Evolutionary conservation across 805 yeast species (phyloP).

Genomic region (Torulaspora delbrueckii): DNA sequence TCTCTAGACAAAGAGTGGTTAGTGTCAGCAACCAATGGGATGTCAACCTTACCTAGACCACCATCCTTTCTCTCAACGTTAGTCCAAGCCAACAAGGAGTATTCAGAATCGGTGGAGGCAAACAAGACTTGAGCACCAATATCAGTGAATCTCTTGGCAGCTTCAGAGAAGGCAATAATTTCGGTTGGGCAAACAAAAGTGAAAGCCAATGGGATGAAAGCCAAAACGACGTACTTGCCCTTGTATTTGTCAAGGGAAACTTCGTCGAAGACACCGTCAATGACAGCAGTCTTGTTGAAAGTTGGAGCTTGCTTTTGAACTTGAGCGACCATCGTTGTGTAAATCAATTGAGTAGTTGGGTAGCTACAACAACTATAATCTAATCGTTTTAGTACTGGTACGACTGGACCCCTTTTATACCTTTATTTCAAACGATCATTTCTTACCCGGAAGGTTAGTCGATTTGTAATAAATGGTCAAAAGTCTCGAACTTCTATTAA

Average conservation of each 20-base stretch:
- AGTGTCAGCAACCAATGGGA: slow-evolving; percentile 94
- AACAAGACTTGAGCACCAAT: slow-evolving; percentile 85
- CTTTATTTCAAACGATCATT: slow-evolving; percentile 3
- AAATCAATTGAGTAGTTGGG: slow-evolving; percentile 1
- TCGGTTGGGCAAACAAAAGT: slow-evolving; percentile 99
- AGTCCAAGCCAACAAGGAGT: slow-evolving; percentile 97
- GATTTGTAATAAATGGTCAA: slow-evolving; percentile 6
- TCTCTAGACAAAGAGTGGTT: slow-evolving; percentile 92
- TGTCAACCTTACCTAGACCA: slow-evolving; percentile 93
- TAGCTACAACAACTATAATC: neutral
- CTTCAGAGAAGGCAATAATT: slow-evolving; percentile 97
- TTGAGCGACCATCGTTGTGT: slow-evolving; percentile 69
- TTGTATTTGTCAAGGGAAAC: slow-evolving; percentile 89
- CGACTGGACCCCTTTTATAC: slow-evolving; percentile 11
- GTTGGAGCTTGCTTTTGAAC: slow-evolving; percentile 96
- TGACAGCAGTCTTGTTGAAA: slow-evolving; percentile 95
- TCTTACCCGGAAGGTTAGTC: slow-evolving; percentile 8
- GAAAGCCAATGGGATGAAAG: slow-evolving; percentile 98
- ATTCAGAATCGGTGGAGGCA: slow-evolving; percentile 98
- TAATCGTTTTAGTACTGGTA: neutral
- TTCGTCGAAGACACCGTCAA: slow-evolving; percentile 95
- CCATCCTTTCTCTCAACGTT: slow-evolving; percentile 94
- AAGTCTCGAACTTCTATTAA: slow-evolving; percentile 8
- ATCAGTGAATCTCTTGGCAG: slow-evolving; percentile 81
- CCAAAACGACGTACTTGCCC: slow-evolving; percentile 97